Base-by-base conservation (phyloP, 2,329 filamentous ascomycete species). In the Nemania sp. region DNA sequence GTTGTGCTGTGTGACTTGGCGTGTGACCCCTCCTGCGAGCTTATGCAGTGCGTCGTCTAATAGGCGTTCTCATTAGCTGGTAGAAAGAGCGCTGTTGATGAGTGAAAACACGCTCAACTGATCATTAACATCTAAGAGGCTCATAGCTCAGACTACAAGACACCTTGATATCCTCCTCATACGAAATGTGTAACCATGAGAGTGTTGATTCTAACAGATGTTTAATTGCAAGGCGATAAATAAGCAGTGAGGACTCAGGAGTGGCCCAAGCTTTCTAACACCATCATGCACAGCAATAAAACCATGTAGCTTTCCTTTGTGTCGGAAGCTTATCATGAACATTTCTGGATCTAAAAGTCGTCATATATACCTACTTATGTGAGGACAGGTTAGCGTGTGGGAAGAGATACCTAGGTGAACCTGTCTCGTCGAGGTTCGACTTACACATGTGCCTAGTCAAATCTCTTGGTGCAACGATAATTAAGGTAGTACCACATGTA, bases 1-100 rank as follows among this genome's bases (percentile, higher is more conserved):
- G 64, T 54, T 35, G 63, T 67, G 58, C 49, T 64, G 60, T 59
- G 46, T 58, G n/a, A 63, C 21, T 55, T 48, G 25, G 21, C 54
- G 57, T 64, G 59, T 59, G 54, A 54, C 60, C 54, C 57, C 46
- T 47, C 59, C 46, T 59, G n/a, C 59, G 46, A 66, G 48, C 62
- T 59, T 54, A 63, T 21, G 10, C 25, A 21, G 13, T 17, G 10
- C 10, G 20, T 42, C 39, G 39, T 18, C 39, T 18, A 7, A 7
- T 5, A 18, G 1, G 17, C 3, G 39, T n/a, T 5, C 17, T 40
- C 37, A 40, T n/a, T n/a, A 40, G 37, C 37, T n/a, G 15, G 12
- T n/a, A n/a, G 37, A n/a, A 29, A 7, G 4, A 29, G 3, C 12
- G 12, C 5, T n/a, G 37, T n/a, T 40, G 1, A 40, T 17, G 15